Evolutionary conservation across 2,329 filamentous ascomycete genomes (phyloP).

Genomic region (Ophiosphaerella narmari): DNA sequence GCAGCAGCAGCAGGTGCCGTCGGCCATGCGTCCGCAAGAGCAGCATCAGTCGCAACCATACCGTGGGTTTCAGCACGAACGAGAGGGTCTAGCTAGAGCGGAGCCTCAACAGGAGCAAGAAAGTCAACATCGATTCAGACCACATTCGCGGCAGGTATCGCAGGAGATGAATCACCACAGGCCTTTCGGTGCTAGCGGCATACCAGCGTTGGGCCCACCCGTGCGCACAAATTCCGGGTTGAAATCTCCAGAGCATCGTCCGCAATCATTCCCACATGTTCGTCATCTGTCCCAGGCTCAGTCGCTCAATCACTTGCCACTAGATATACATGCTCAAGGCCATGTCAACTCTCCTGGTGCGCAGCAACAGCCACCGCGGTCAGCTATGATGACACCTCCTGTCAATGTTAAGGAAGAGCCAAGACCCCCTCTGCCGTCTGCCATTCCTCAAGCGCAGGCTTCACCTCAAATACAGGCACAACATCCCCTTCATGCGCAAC

Average conservation of each 20-base stretch:
- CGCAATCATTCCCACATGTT: slow-evolving; percentile 35
- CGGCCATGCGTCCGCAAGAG: slow-evolving; percentile 33
- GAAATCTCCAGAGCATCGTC: slow-evolving; percentile 38
- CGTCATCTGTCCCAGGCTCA: slow-evolving; percentile 33
- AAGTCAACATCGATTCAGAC: slow-evolving; percentile 28
- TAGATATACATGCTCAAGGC: slow-evolving; percentile 27
- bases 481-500: slow-evolving; percentile 26
- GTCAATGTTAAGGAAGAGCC: slow-evolving; percentile 44
- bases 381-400: slow-evolving; percentile 34
- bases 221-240: slow-evolving; percentile 30
- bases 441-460: slow-evolving; percentile 22
- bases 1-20: slow-evolving; percentile 22
- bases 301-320: slow-evolving; percentile 22
- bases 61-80: slow-evolving; percentile 35
- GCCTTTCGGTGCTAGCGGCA: slow-evolving; percentile 24
- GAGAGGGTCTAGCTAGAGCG: slow-evolving; percentile 25
- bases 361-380: slow-evolving; percentile 27
- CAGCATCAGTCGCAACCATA: slow-evolving; percentile 32
- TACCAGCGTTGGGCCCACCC: slow-evolving; percentile 26
- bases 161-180: slow-evolving; percentile 37
- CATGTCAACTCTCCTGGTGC: slow-evolving; percentile 18
- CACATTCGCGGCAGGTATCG: slow-evolving; percentile 38
- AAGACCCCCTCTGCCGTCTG: slow-evolving; percentile 29
- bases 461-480: slow-evolving; percentile 22
- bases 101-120: slow-evolving; percentile 41